These are phyloP conservation scores for Edaphochlamys debaryana DNA, from an alignment of 139 green algal species.

Conservation along the genomic window DNA sequence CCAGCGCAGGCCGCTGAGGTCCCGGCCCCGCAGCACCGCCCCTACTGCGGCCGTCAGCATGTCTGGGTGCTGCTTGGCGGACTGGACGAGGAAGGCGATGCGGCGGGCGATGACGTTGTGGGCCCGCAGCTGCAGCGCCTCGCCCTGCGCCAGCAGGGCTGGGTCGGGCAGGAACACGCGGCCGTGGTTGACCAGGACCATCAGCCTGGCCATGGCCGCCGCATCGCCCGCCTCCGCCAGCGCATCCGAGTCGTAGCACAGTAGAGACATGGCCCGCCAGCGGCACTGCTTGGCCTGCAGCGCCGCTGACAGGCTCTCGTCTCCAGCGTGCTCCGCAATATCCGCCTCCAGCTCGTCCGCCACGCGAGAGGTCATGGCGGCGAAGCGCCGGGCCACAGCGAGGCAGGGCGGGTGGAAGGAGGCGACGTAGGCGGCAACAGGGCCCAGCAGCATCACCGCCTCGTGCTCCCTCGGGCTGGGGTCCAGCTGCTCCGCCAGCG, in stretches of 20 bases:
- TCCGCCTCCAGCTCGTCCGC: conserved; percentile 36
- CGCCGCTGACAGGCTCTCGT: not conserved
- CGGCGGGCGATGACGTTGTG: conserved; percentile 37
- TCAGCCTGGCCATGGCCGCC: conserved; percentile 26
- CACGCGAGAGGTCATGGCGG: conserved; percentile 39
- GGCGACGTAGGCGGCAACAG: conserved; percentile 57
- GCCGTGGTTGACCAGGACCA: conserved; percentile 52
- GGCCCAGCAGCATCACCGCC: conserved; percentile 57
- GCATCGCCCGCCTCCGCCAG: conserved; percentile 24
- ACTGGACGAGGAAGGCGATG: not conserved
- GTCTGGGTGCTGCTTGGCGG: not conserved
- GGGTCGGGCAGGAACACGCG: conserved; percentile 39
- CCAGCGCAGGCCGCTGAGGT: not conserved
- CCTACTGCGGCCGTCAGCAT: conserved; percentile 6
- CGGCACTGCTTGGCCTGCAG: conserved; percentile 39
- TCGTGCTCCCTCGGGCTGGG: conserved; percentile 44
- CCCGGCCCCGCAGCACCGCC: not conserved
- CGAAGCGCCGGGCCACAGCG: conserved; percentile 51
- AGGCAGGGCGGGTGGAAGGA: conserved; percentile 8
- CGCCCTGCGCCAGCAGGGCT: not conserved
- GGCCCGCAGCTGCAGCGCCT: conserved; percentile 37
- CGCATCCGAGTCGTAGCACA: conserved; percentile 14
- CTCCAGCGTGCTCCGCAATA: not conserved
- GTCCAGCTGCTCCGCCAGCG: conserved; percentile 50
- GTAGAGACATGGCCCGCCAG: conserved; percentile 4